Evolutionary conservation across 768 basidiomycete genomes (phyloP).

Genomic region (Harrya chromipes): DNA sequence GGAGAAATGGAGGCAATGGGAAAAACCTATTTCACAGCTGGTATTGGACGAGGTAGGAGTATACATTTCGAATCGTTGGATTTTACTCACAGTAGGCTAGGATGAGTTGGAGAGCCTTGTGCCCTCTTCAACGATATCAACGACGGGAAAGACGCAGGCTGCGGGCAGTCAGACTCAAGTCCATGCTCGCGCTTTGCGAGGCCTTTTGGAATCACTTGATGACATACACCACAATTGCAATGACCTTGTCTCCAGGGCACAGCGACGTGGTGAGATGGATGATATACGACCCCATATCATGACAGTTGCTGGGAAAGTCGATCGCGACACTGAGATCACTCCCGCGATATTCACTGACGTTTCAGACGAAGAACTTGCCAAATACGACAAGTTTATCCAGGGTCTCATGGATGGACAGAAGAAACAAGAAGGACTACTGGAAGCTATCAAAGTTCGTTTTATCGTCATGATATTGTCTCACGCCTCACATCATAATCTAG

Average conservation of each 20-base stretch:
- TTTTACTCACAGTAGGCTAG: slow-evolving; percentile 35
- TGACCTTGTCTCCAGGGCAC: slow-evolving; percentile 62
- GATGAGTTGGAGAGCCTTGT: slow-evolving; percentile 62
- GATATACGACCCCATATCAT: slow-evolving; percentile 71
- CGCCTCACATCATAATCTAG: slow-evolving; percentile 33
- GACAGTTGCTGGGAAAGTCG: slow-evolving; percentile 61
- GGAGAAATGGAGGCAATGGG: slow-evolving; percentile 89
- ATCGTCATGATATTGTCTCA: neutral
- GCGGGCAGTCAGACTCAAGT: slow-evolving; percentile 50
- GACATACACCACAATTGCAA: slow-evolving; percentile 59
- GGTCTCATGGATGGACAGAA: slow-evolving; percentile 50
- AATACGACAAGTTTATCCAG: slow-evolving; percentile 75
- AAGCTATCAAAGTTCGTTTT: slow-evolving; percentile 61
- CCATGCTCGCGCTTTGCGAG: slow-evolving; percentile 68
- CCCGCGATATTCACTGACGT: slow-evolving; percentile 88
- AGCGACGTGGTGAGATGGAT: slow-evolving; percentile 59
- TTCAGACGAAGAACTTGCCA: slow-evolving; percentile 72
- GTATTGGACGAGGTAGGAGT: slow-evolving; percentile 57
- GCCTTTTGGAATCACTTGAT: slow-evolving; percentile 76
- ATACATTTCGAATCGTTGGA: neutral
- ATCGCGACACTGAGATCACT: slow-evolving; percentile 64
- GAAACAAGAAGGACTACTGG: slow-evolving; percentile 64
- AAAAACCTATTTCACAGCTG: slow-evolving; percentile 63
- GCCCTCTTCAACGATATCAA: slow-evolving; percentile 58
- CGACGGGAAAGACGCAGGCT: slow-evolving; percentile 30